Base-by-base conservation (phyloP, 495 filamentous ascomycete species). In the Talaromyces wortmannii region DNA sequence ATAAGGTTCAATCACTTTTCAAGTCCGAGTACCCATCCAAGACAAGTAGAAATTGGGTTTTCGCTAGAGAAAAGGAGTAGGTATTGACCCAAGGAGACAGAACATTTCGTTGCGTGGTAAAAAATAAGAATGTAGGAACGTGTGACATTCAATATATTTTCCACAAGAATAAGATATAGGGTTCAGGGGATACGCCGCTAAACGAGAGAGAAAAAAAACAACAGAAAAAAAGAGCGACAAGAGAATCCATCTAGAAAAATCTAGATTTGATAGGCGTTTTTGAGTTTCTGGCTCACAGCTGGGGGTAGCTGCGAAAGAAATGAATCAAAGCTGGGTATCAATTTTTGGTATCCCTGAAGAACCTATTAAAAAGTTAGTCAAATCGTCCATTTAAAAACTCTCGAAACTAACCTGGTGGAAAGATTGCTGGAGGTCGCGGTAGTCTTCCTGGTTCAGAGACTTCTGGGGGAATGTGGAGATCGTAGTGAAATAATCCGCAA, bases 321-420 rank as follows among this genome's bases (percentile, higher is more conserved):
- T 29, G 83, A 79, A 67, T 84, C 79, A 67, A 96, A 95, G 67
- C 91, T 79, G 57, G 89, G 87, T 59, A 96, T 96, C 63, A 96
- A 78, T 55, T 80, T 79, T 67, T 87, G 87, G 72, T 97, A 97
- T 52, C 88, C 83, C 66, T 83, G 78, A 53, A 97, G 70, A 45
- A 89, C 84, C 92, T 95, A 40, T 40, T 6, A 17, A 45, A n/a
- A n/a, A 33, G 44, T 7, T 6, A 45, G 36, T 17, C 16, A 13
- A 32, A 11, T 31, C 3, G 16, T 42, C 8, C 43, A 7, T 5
- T 47, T 13, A 48, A 42, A 12, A 59, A 67, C 67, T 55, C 15
- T 23, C 11, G 31, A 44, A 71, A 45, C 72, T 58, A 67, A 81
- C 79, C 65, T 78, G 67, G 46, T 80, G 75, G 60, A 81, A 82